These are phyloP conservation scores for Helianthus tuberosus DNA, from an alignment of 129 eudicot genomes.

Conservation along the genomic window DNA sequence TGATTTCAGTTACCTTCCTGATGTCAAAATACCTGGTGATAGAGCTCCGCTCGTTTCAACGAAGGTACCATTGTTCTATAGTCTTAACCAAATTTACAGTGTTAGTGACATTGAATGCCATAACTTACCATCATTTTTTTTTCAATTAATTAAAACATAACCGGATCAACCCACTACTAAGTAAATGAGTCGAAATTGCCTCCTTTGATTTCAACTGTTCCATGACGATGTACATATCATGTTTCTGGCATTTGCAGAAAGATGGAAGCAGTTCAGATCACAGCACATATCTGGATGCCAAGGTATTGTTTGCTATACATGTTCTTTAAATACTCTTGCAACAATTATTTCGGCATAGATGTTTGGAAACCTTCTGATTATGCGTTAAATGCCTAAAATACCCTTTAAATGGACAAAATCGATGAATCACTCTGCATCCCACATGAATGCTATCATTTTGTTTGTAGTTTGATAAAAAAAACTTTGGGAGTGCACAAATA, in stretches of 20 bases:
- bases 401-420: slow-evolving; percentile 1
- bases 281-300: slow-evolving; percentile 83
- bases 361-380: neutral
- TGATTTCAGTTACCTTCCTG: slow-evolving; percentile 97
- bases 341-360: neutral
- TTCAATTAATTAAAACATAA: neutral
- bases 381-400: too few species aligned
- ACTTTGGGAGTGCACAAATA: neutral
- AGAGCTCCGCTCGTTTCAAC: slow-evolving; percentile 93
- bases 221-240: neutral
- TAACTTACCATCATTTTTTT: neutral
- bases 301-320: slow-evolving; percentile 45
- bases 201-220: neutral
- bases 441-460: neutral
- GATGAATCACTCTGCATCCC: neutral
- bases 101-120: neutral
- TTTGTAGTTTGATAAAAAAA: neutral
- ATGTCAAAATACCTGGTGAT: slow-evolving; percentile 83
- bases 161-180: neutral
- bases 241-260: slow-evolving; percentile 52
- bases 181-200: neutral
- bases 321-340: slow-evolving; percentile 1
- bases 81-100: too few species aligned
- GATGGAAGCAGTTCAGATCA: slow-evolving; percentile 83
- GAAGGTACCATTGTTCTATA: slow-evolving; percentile 58